Conservation (phyloP, 2,329 filamentous ascomycete species). For the Aureobasidium leucospermi region DNA sequence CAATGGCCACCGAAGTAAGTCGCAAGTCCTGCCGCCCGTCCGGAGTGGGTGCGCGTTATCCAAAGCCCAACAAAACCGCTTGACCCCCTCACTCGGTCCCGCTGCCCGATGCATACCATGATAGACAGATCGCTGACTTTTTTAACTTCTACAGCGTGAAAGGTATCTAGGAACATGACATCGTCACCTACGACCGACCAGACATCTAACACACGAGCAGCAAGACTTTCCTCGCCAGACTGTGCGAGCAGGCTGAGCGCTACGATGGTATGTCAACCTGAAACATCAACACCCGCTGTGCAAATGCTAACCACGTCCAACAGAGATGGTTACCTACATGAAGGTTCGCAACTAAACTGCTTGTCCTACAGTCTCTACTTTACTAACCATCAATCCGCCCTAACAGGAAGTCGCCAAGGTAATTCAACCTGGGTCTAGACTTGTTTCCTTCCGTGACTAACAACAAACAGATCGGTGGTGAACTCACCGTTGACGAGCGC, state of each 20-base stretch:
- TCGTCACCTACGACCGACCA: neutral
- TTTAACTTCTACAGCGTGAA: conserved; percentile 36
- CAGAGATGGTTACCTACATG: conserved; percentile 98
- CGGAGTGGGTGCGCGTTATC: neutral
- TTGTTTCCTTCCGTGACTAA: neutral
- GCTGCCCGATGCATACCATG: conserved; percentile 6
- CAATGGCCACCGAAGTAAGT: conserved; percentile 16
- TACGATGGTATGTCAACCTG: conserved; percentile 70
- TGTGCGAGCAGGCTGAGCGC: conserved; percentile 99
- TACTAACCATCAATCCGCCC: conserved; percentile 18
- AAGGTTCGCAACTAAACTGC: conserved; percentile 53
- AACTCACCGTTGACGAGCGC: conserved; percentile 62
- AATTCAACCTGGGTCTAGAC: conserved; percentile 26
- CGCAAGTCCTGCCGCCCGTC: neutral
- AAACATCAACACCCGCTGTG: neutral
- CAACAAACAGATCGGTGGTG: conserved; percentile 51
- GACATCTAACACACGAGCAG: conserved; percentile 45
- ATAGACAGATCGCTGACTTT: conserved; percentile 27
- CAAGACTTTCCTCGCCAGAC: conserved; percentile 99
- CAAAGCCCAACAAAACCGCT: conserved; percentile 17
- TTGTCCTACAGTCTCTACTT: neutral
- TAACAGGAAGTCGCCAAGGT: conserved; percentile 87
- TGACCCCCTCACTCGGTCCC: conserved; percentile 8
- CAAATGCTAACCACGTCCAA: conserved; percentile 21
- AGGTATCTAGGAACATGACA: conserved; percentile 30